phyloP scores from a whole-genome alignment of 306 rosid species.

The Albizia julibrissin region DNA sequence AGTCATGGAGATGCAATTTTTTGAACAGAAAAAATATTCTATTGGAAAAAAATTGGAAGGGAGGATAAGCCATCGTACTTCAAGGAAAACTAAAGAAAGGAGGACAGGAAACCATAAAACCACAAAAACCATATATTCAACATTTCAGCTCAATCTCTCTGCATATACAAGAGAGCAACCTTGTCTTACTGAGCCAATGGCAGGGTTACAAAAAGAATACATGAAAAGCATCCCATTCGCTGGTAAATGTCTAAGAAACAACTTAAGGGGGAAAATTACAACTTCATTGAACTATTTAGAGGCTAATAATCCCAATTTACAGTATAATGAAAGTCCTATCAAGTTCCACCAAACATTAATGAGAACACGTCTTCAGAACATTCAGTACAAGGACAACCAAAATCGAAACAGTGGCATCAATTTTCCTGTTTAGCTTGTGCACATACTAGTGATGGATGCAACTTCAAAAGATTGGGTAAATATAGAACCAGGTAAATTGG shows the following conservation, averaged over 20 bases:
- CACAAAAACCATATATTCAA: not conserved
- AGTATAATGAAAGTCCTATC: slow-evolving; percentile 12
- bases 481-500: slow-evolving; percentile 5
- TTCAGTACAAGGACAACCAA: slow-evolving; percentile 5
- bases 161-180: not conserved
- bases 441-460: slow-evolving; percentile 8
- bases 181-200: not conserved
- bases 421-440: not conserved
- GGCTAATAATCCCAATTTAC: slow-evolving; percentile 10
- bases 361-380: not conserved
- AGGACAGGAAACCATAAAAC: not conserved
- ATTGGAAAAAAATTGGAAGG: not conserved
- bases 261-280: not conserved
- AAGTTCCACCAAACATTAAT: not conserved
- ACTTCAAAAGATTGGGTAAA: slow-evolving; percentile 20
- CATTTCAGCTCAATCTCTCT: not conserved
- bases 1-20: not conserved
- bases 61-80: not conserved
- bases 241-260: not conserved
- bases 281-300: slow-evolving; percentile 18
- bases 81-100: not conserved
- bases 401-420: slow-evolving; percentile 5
- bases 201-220: not conserved
- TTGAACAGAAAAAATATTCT: not conserved
- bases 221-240: not conserved